phyloP scores from a whole-genome alignment of 768 basidiomycete species.

The Chiua virens region DNA sequence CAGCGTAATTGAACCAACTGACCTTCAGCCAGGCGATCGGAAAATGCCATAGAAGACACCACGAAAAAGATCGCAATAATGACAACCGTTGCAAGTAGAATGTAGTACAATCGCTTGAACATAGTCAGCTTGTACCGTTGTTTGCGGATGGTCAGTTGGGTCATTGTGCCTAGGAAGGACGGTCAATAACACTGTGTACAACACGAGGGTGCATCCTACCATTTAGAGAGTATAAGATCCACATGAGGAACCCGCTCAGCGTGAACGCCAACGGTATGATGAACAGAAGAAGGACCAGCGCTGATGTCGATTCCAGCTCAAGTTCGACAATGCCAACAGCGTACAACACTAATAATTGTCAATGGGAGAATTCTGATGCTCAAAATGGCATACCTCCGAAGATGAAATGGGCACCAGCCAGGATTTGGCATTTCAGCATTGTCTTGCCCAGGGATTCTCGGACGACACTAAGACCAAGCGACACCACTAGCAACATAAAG shows the following conservation, averaged over 20 bases:
- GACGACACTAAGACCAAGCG: slow-evolving; percentile 90
- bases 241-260: slow-evolving; percentile 91
- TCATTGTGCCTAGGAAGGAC: slow-evolving; percentile 69
- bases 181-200: slow-evolving; percentile 1
- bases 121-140: slow-evolving; percentile 84
- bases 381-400: slow-evolving; percentile 75
- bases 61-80: slow-evolving; percentile 90
- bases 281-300: slow-evolving; percentile 80
- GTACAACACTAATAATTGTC: slow-evolving; percentile 67
- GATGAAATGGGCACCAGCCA: slow-evolving; percentile 85
- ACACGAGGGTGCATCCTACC: slow-evolving; percentile 44
- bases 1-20: slow-evolving; percentile 12
- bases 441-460: slow-evolving; percentile 81
- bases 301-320: slow-evolving; percentile 87
- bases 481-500: slow-evolving; percentile 92
- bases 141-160: slow-evolving; percentile 81
- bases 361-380: background rate
- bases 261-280: slow-evolving; percentile 95
- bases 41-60: slow-evolving; percentile 88
- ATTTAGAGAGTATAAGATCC: slow-evolving; percentile 92
- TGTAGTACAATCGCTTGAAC: slow-evolving; percentile 85
- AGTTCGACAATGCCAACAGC: slow-evolving; percentile 94
- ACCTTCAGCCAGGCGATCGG: slow-evolving; percentile 91
- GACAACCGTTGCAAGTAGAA: slow-evolving; percentile 78
- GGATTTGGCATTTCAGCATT: slow-evolving; percentile 80